Percentiles rank a stretch among this genome's conserved stretches.
phyloP scores from a whole-genome alignment of 2,329 filamentous ascomycete species.

The Hymenoscyphus albidus region DNA sequence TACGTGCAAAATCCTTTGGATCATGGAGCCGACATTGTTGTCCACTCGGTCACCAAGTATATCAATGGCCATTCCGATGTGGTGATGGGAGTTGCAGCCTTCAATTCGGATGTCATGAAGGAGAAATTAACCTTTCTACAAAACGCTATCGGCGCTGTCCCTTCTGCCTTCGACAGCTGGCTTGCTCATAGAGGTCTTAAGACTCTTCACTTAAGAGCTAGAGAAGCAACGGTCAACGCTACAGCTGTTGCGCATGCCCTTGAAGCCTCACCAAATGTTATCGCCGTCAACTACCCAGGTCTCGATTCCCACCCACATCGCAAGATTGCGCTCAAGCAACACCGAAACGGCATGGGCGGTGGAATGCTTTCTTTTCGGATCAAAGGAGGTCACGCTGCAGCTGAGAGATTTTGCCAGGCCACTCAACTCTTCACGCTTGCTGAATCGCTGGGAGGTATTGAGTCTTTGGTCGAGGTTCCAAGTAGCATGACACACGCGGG shows the following conservation, averaged over 20 bases:
- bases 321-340: slow-evolving; percentile 80
- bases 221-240: slow-evolving; percentile 80
- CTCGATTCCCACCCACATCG: slow-evolving; percentile 83
- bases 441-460: slow-evolving; percentile 87
- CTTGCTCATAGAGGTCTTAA: slow-evolving; percentile 95
- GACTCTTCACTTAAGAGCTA: slow-evolving; percentile 88
- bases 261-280: slow-evolving; percentile 74
- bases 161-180: slow-evolving; percentile 95
- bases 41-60: slow-evolving; percentile 97
- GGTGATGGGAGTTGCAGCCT: slow-evolving; percentile 94
- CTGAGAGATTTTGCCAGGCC: slow-evolving; percentile 85
- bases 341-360: slow-evolving; percentile 89
- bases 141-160: slow-evolving; percentile 94
- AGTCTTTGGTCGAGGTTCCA: slow-evolving; percentile 87
- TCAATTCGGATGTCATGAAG: slow-evolving; percentile 80
- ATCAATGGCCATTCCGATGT: slow-evolving; percentile 98
- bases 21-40: slow-evolving; percentile 92
- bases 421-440: slow-evolving; percentile 91
- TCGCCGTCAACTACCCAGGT: slow-evolving; percentile 93
- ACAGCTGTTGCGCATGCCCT: slow-evolving; percentile 71
- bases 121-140: slow-evolving; percentile 83
- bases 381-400: slow-evolving; percentile 77
- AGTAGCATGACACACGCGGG: slow-evolving; percentile 96
- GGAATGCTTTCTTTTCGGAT: slow-evolving; percentile 98
- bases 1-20: slow-evolving; percentile 96